Evolutionary conservation across 129 eudicot species (phyloP).

Genomic region (Oenanthe sinensis): DNA sequence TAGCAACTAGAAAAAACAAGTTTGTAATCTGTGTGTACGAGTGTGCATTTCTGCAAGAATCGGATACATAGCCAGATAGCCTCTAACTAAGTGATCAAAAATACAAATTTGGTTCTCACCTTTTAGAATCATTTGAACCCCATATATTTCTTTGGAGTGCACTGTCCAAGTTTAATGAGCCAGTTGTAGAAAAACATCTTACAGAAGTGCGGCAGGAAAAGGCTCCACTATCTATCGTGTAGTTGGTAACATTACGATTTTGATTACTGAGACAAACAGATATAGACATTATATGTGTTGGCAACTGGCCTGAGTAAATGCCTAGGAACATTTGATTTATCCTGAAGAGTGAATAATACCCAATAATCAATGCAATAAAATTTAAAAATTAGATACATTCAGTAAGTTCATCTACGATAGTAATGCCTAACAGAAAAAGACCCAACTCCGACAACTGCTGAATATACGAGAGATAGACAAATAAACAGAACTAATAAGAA

Average conservation of each 20-base stretch:
- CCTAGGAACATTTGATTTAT: constrained; percentile 31
- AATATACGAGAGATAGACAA: background rate
- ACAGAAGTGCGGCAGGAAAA: constrained; percentile 16
- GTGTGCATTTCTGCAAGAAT: background rate
- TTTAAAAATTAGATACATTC: constrained; percentile 5
- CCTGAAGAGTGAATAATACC: constrained; percentile 23
- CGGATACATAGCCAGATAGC: background rate
- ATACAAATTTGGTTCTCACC: constrained; percentile 20
- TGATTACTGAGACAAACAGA: constrained; percentile 24
- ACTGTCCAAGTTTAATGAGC: constrained; percentile 33
- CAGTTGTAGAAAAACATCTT: constrained; percentile 31
- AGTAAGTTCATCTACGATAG: constrained; percentile 4
- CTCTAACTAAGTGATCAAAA: background rate
- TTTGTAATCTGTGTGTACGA: background rate
- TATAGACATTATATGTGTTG: constrained; percentile 21
- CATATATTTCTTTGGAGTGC: constrained; percentile 17
- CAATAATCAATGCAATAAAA: background rate
- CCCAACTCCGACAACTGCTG: constrained; percentile 3
- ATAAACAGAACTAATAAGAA: background rate
- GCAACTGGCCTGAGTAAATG: constrained; percentile 30
- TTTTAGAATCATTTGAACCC: constrained; percentile 28
- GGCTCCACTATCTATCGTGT: constrained; percentile 25
- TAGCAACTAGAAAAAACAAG: background rate
- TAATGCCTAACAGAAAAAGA: constrained; percentile 5
- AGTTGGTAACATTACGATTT: constrained; percentile 22